Conservation (phyloP, 805 yeast genomes). For the Wickerhamomyces queroliae region DNA sequence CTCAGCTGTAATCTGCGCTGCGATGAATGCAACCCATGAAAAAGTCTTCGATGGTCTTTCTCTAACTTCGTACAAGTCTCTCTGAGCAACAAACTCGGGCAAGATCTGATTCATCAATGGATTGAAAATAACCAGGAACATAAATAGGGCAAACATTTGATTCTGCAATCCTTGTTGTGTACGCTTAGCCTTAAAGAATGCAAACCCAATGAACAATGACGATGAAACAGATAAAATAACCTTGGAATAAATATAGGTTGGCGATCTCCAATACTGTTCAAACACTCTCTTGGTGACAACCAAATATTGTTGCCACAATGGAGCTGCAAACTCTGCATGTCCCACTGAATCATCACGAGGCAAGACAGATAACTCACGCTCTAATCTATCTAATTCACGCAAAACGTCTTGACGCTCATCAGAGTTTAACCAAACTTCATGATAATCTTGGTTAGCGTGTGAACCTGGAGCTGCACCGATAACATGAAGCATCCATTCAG, state of each 20-base stretch:
- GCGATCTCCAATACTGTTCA: conserved; percentile 67
- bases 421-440: conserved; percentile 74
- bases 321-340: conserved; percentile 39
- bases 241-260: conserved; percentile 56
- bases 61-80: conserved; percentile 66
- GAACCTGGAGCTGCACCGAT: conserved; percentile 77
- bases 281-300: conserved; percentile 49
- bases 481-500: conserved; percentile 84
- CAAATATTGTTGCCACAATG: conserved; percentile 33
- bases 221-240: conserved; percentile 45
- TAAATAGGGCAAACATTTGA: conserved; percentile 73
- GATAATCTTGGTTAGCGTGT: conserved; percentile 59
- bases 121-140: conserved; percentile 53
- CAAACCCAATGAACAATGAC: conserved; percentile 67
- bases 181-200: conserved; percentile 62
- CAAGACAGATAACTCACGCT: conserved; percentile 41
- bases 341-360: conserved; percentile 30
- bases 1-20: conserved; percentile 60
- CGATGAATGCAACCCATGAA: conserved; percentile 56
- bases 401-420: conserved; percentile 53
- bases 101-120: conserved; percentile 58
- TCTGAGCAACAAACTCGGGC: conserved; percentile 55
- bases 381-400: conserved; percentile 59
- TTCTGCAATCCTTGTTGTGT: conserved; percentile 72
- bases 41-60: conserved; percentile 71